Base-by-base conservation (phyloP, 768 basidiomycete genomes). In the Punctularia strigosozonata region DNA sequence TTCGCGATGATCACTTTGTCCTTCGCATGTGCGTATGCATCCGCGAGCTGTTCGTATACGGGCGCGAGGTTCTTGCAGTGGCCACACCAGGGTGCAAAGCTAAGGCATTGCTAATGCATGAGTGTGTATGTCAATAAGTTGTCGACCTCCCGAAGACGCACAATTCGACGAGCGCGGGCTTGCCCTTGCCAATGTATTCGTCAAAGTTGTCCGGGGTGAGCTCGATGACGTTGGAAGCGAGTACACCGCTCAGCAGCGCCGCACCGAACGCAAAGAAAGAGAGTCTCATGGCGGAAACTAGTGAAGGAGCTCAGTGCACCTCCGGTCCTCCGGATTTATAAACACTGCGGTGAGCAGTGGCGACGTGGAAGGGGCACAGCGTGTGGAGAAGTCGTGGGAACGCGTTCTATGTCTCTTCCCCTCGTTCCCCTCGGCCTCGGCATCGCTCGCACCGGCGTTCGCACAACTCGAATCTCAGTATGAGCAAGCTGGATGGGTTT, bases 1-100 rank as follows among this genome's bases (percentile, higher is more conserved):
- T 94, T 94, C 38, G 89, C 91, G 48, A 97, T 73, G 37, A 87
- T 50, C 17, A 97, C 83, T 54, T 85, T 87, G 52, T 88, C 79
- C 45, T 81, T 81, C 38, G 69, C 75, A 39, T 80, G 72, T 3
- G 71, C 61, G 53, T 77, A 97, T n/a, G 83, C 83, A 50, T 94
- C 84, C 21, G 80, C 91, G 20, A 97, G 75, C 55, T 92, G 70
- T 55, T 94, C 91, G 47, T 87, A 97, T 0, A 64, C 59, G 3
- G 92, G 91, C 0, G 88, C 91, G 43, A 94, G 81, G 62, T 73
- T 88, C 87, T 89, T 89, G 74, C 87, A 90, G 55, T 89, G 88
- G 39, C 85, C 88, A 52, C 87, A 89, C 87, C 87, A 90, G 6
- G 87, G 81, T 14, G 87, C 87, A 48, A 80, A 89, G 59, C 86